Percentiles rank a stretch among this genome's conserved stretches.
These are phyloP conservation scores for Rhizoctonia solani DNA, from an alignment of 1,284 basidiomycete species.

Conservation along the genomic window DNA sequence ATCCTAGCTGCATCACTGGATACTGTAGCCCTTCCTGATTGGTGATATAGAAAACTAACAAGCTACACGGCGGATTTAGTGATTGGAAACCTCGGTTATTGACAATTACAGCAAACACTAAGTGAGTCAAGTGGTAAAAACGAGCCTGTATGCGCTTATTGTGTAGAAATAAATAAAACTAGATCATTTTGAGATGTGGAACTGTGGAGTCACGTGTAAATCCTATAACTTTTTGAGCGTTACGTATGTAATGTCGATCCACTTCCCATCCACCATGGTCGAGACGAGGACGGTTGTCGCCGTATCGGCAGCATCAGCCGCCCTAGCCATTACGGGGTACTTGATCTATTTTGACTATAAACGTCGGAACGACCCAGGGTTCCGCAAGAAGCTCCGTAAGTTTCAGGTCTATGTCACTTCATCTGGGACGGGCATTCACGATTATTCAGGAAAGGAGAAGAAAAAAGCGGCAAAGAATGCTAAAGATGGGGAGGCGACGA, in stretches of 20 bases:
- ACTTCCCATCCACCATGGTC: constrained; percentile 41
- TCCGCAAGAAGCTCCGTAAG: constrained; percentile 88
- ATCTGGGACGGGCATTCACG: constrained; percentile 14
- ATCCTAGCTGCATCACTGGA: no score
- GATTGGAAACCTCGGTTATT: no score
- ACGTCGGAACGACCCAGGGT: constrained; percentile 83
- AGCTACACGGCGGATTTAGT: no score
- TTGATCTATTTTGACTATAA: constrained; percentile 95
- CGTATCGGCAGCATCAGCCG: constrained; percentile 66
- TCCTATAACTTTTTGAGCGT: background rate
- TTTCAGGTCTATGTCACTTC: constrained; percentile 38
- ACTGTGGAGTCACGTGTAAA: constrained; percentile 17
- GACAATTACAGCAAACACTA: no score
- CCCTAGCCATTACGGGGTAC: constrained; percentile 72
- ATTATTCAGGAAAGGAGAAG: constrained; percentile 77
- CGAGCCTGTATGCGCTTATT: no score
- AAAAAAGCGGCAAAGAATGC: constrained; percentile 78
- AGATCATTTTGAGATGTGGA: background rate
- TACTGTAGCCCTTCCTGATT: no score
- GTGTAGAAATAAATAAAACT: background rate
- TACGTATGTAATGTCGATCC: constrained; percentile 1
- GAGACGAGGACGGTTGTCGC: constrained; percentile 50
- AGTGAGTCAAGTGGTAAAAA: no score
- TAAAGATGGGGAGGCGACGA: constrained; percentile 48
- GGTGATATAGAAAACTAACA: no score